phyloP scores from a whole-genome alignment of 345 rosid species.

The Erucastrum elatum region DNA sequence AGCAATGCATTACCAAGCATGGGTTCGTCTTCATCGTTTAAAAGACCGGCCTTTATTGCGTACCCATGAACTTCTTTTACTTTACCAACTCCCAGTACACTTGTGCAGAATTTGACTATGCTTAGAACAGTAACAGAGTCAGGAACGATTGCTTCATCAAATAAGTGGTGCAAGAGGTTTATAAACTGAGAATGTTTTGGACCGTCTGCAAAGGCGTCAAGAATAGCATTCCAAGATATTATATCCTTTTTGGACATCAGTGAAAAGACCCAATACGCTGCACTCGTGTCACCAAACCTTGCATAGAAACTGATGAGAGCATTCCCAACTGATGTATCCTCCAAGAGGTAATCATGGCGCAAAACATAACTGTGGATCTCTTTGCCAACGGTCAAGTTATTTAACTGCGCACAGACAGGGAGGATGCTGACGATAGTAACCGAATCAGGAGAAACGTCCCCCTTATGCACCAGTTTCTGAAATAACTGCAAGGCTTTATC shows the following conservation, averaged over 20 bases:
- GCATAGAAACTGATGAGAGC: constrained; percentile 62
- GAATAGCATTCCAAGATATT: constrained; percentile 45
- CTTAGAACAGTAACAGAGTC: constrained; percentile 38
- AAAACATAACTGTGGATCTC: constrained; percentile 36
- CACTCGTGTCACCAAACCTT: constrained; percentile 52
- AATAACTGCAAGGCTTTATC: constrained; percentile 59
- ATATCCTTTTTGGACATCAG: constrained; percentile 36
- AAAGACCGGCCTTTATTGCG: constrained; percentile 52
- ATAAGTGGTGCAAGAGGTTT: constrained; percentile 49
- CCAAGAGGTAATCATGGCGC: constrained; percentile 32
- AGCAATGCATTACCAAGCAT: constrained; percentile 62
- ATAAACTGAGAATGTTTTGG: constrained; percentile 44
- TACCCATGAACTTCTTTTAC: constrained; percentile 79
- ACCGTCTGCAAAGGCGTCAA: constrained; percentile 40
- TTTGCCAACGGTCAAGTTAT: constrained; percentile 50
- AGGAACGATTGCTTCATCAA: constrained; percentile 48
- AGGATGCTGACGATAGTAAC: constrained; percentile 67
- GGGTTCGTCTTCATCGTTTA: constrained; percentile 44
- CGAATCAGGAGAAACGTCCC: constrained; percentile 52
- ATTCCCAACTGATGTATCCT: constrained; percentile 43
- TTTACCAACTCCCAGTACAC: constrained; percentile 39
- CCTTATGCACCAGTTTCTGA: constrained; percentile 45
- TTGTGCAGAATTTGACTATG: constrained; percentile 35
- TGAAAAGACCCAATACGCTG: constrained; percentile 49
- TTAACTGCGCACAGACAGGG: constrained; percentile 64